phyloP scores from a whole-genome alignment of 2,329 filamentous ascomycete genomes.

The Stemphylium vesicarium region DNA sequence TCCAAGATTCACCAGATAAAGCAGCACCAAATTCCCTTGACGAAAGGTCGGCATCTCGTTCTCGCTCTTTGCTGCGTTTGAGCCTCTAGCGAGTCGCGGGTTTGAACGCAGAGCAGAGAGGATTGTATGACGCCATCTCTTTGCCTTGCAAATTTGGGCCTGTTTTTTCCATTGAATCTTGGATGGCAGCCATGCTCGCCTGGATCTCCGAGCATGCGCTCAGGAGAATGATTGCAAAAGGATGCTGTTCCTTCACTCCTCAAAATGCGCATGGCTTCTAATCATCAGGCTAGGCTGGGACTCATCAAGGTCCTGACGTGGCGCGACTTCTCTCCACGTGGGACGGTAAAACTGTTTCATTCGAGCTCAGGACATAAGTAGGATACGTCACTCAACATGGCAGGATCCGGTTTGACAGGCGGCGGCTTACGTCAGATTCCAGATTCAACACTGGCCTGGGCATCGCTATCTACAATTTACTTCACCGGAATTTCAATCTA shows the following conservation, averaged over 20 bases:
- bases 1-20: background rate
- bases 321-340: too few species aligned
- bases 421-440: too few species aligned
- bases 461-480: too few species aligned
- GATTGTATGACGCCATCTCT: background rate
- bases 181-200: background rate
- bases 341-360: too few species aligned
- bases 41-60: background rate
- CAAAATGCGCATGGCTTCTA: background rate
- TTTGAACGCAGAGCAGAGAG: constrained; percentile 1
- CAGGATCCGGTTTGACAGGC: too few species aligned
- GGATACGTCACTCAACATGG: background rate
- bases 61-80: constrained; percentile 1
- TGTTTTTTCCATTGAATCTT: background rate
- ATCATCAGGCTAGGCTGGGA: background rate
- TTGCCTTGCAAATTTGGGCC: background rate
- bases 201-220: background rate
- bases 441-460: too few species aligned
- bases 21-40: background rate
- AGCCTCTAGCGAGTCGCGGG: background rate
- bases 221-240: background rate
- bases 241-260: background rate
- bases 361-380: background rate
- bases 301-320: too few species aligned
- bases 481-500: too few species aligned